These are phyloP conservation scores for Protea cynaroides DNA, from an alignment of 164 flowering plant genomes.

Conservation along the genomic window DNA sequence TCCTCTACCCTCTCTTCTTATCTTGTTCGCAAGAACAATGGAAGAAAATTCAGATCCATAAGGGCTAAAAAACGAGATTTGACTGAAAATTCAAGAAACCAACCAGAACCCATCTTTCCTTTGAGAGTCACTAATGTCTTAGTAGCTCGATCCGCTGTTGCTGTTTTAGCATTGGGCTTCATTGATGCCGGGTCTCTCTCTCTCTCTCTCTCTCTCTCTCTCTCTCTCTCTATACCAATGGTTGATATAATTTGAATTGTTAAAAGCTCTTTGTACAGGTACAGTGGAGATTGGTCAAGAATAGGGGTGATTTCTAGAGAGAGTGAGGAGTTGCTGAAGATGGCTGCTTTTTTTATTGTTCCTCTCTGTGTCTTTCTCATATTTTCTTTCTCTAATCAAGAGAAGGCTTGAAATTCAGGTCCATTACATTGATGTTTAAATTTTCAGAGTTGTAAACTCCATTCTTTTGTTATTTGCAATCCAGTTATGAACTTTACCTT, in stretches of 20 bases:
- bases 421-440: no score
- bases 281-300: constrained; percentile 94
- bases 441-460: no score
- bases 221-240: not conserved
- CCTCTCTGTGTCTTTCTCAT: constrained; percentile 62
- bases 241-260: not conserved
- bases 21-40: constrained; percentile 18
- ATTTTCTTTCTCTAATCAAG: constrained; percentile 27
- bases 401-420: constrained; percentile 11
- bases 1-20: constrained; percentile 7
- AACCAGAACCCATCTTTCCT: constrained; percentile 21
- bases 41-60: constrained; percentile 17
- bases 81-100: constrained; percentile 17
- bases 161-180: constrained; percentile 66
- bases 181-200: constrained; percentile 72
- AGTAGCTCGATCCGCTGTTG: constrained; percentile 47
- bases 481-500: no score
- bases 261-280: constrained; percentile 32
- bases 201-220: constrained; percentile 4
- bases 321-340: constrained; percentile 60
- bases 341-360: constrained; percentile 58
- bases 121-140: constrained; percentile 31
- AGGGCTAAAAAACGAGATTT: constrained; percentile 31
- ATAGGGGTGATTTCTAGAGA: constrained; percentile 76
- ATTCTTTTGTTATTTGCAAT: no score